Evolutionary conservation across 2,329 filamentous ascomycete species (phyloP).

Genomic region (Fusarium clavum): DNA sequence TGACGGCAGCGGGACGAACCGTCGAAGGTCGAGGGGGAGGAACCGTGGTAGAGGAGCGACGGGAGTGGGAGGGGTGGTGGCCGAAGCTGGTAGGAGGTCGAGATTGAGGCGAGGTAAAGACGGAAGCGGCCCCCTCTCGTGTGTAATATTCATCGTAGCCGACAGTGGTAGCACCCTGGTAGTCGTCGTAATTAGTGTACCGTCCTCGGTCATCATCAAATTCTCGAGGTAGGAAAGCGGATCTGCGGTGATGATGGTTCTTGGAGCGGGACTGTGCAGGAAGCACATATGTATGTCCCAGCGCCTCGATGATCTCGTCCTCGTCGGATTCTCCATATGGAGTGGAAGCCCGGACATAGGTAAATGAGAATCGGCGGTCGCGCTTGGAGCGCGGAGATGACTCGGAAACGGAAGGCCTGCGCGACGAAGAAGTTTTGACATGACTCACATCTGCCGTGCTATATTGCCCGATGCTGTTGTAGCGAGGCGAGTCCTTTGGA

Average conservation of each 20-base stretch:
- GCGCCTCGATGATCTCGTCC: slow-evolving; percentile 68
- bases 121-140: slow-evolving; percentile 47
- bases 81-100: slow-evolving; percentile 55
- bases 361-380: slow-evolving; percentile 68
- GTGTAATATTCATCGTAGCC: slow-evolving; percentile 54
- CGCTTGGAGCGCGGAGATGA: slow-evolving; percentile 55
- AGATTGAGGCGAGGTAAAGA: slow-evolving; percentile 58
- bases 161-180: slow-evolving; percentile 57
- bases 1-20: slow-evolving; percentile 56
- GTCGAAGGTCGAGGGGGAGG: slow-evolving; percentile 67
- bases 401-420: slow-evolving; percentile 53
- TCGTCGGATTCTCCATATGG: slow-evolving; percentile 73
- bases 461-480: slow-evolving; percentile 72
- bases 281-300: slow-evolving; percentile 65
- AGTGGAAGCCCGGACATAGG: slow-evolving; percentile 69
- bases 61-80: slow-evolving; percentile 60
- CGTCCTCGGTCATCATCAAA: slow-evolving; percentile 64
- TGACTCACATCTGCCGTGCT: slow-evolving; percentile 75
- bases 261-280: slow-evolving; percentile 60
- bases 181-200: slow-evolving; percentile 70
- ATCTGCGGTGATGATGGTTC: slow-evolving; percentile 48
- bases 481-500: slow-evolving; percentile 68
- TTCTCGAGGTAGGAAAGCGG: slow-evolving; percentile 53
- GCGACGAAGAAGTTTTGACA: slow-evolving; percentile 60
- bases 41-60: slow-evolving; percentile 61